Base-by-base conservation (phyloP, 768 basidiomycete species). In the Mycena rosella region DNA sequence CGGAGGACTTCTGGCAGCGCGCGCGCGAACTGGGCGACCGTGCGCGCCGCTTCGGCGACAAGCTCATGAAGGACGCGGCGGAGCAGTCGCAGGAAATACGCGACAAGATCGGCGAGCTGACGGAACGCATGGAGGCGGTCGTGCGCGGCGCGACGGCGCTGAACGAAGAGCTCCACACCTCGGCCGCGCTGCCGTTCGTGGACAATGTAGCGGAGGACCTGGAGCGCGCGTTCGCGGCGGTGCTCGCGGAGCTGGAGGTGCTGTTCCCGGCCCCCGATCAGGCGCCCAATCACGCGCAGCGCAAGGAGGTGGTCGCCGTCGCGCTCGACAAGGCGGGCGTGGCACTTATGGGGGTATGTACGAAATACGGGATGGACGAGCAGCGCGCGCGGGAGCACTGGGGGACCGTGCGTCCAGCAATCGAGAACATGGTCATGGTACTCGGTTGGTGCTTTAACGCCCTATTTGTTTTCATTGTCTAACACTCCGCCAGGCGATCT, bases 191-290 rank as follows among this genome's bases (percentile, higher is more conserved):
- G 45, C 65, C 61, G 15, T 15, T 61, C 22, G 15, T 18, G 38
- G 70, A 70, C 9, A 53, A 65, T 22, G 52, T 78, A 20, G 68
- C 63, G 7, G 56, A 58, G 15, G 72, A 74, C 20, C 32, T 81
- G 5, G 71, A 72, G 15, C 45, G 60, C 14, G 66, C 73, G 17
- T 55, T 79, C 29, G 67, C 67, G 18, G 54, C 55, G 5, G 60
- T 82, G 26, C 61, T 77, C 36, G 72, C 71, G 4, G 77, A 79
- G 52, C 59, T 79, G 13, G 32, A 71, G 53, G 45, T 44, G 3
- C 54, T 40, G 49, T 79, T 84, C 56, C 72, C 77, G 3, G 64
- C 77, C 2, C 77, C 80, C 5, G 72, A 79, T 34, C 40, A 77
- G 32, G 78, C 78, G 10, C 76, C 78, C 6, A 60, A 72, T 15